Evolutionary conservation across 495 filamentous ascomycete species (phyloP).

Genomic region (Xylaria bambusicola): DNA sequence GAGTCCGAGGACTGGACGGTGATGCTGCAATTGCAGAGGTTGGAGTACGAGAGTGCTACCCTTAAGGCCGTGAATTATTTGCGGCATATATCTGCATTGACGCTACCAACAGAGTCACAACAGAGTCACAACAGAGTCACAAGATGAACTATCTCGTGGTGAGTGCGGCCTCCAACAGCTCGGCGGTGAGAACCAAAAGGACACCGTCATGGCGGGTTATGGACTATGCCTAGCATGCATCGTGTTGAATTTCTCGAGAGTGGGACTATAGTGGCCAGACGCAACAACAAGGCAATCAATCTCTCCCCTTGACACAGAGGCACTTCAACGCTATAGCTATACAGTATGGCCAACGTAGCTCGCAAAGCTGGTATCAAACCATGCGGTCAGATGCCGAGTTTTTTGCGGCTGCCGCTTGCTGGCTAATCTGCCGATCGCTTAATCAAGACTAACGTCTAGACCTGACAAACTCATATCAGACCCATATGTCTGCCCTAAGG

Average conservation of each 20-base stretch:
- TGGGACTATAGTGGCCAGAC: not conserved
- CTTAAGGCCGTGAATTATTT: not conserved
- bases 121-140: not conserved
- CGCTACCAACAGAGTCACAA: not conserved
- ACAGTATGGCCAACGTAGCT: not conserved
- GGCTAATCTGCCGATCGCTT: not conserved
- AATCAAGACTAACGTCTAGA: not conserved
- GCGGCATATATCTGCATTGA: not conserved
- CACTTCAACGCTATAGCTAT: not conserved
- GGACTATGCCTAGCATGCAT: not conserved
- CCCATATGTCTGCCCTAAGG: not conserved
- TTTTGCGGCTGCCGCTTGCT: not conserved
- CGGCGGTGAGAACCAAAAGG: not conserved
- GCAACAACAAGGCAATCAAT: not conserved
- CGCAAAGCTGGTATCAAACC: not conserved
- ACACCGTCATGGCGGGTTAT: not conserved
- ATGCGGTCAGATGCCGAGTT: not conserved
- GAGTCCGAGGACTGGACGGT: conserved; percentile 1
- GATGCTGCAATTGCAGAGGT: not conserved
- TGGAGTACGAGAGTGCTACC: conserved; percentile 6
- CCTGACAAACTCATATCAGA: too few relatives aligned
- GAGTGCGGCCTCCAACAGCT: not conserved
- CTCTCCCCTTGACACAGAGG: not conserved
- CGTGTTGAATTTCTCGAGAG: too few relatives aligned
- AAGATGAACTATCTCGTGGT: not conserved